Evolutionary conservation across 495 filamentous ascomycete species (phyloP).

Genomic region (Staphylotrichum longicolle): DNA sequence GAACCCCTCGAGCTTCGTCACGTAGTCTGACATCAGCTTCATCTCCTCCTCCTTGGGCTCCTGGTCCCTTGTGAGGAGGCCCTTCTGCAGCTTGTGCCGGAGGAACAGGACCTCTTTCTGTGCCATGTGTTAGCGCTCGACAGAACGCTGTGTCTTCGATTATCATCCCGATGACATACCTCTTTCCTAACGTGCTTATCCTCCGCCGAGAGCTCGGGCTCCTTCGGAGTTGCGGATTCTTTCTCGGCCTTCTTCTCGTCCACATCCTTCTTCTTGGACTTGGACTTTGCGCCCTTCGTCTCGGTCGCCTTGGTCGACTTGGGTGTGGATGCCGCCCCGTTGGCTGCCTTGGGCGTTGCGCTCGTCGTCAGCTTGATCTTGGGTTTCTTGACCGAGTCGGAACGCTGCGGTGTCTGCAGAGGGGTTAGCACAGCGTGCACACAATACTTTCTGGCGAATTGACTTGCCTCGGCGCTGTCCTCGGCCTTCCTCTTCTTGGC

Average conservation of each 20-base stretch:
- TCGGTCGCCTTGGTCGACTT: conserved; percentile 53
- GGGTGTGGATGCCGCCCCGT: conserved; percentile 47
- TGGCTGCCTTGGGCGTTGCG: conserved; percentile 52
- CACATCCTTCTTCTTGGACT: conserved; percentile 63
- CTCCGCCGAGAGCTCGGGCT: conserved; percentile 51
- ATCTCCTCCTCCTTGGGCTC: conserved; percentile 87
- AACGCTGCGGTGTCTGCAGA: conserved; percentile 59
- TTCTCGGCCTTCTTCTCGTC: conserved; percentile 61
- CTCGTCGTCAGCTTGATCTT: conserved; percentile 60
- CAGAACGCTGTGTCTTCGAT: too few species aligned
- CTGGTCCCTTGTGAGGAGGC: conserved; percentile 76
- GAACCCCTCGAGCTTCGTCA: conserved; percentile 75
- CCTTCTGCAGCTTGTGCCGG: conserved; percentile 87
- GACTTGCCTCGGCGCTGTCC: conserved; percentile 63
- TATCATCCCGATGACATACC: conserved; percentile 42
- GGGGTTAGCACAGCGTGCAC: conserved; percentile 11
- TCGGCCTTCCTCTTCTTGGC: conserved; percentile 69
- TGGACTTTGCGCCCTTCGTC: conserved; percentile 59
- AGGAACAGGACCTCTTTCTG: conserved; percentile 74
- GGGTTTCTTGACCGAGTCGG: conserved; percentile 63
- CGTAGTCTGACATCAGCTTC: conserved; percentile 73
- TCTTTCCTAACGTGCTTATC: conserved; percentile 53
- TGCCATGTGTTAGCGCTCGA: conserved; percentile 26
- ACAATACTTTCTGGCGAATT: conserved; percentile 17
- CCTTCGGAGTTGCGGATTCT: conserved; percentile 47